A percentile compares a stretch with the other conserved stretches of the same genome.
phyloP scores from a whole-genome alignment of 352 stramenopile genomes.

The Globisporangium paroecandrum region DNA sequence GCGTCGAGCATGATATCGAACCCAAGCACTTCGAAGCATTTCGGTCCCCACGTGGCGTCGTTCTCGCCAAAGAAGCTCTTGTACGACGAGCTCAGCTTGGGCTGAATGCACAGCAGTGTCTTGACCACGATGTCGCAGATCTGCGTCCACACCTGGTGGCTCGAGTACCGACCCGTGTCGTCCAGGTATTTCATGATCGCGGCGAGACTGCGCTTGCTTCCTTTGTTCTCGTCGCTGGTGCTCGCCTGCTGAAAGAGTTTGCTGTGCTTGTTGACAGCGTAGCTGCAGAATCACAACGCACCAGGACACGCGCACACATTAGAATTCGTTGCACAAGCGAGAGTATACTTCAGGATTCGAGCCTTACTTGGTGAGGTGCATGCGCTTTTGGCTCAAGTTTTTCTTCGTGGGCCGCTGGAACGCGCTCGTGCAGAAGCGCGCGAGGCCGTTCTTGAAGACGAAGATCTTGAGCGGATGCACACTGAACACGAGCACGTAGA shows the following conservation, averaged over 20 bases:
- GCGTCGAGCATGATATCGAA: slow-evolving; percentile 49
- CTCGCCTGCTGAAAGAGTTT: slow-evolving; percentile 33
- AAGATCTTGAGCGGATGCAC: slow-evolving; percentile 76
- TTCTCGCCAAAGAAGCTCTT: slow-evolving; percentile 37
- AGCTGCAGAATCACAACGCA: slow-evolving; percentile 19
- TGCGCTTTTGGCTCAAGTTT: slow-evolving; percentile 40
- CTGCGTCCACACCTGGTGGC: slow-evolving; percentile 27
- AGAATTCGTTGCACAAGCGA: background rate
- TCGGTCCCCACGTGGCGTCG: slow-evolving; percentile 28
- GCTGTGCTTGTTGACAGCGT: slow-evolving; percentile 46
- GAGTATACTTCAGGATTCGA: background rate
- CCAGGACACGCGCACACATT: background rate
- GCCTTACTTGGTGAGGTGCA: slow-evolving; percentile 46
- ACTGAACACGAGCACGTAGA: slow-evolving; percentile 74
- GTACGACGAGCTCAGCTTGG: slow-evolving; percentile 37
- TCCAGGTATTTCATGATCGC: slow-evolving; percentile 34
- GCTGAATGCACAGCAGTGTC: slow-evolving; percentile 38
- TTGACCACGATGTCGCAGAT: slow-evolving; percentile 44
- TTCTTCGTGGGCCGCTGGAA: slow-evolving; percentile 34
- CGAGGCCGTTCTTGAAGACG: slow-evolving; percentile 84
- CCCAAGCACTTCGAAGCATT: slow-evolving; percentile 45
- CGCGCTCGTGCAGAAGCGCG: slow-evolving; percentile 67
- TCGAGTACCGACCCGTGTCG: slow-evolving; percentile 19
- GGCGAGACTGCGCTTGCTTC: slow-evolving; percentile 36
- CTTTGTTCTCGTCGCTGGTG: slow-evolving; percentile 20